Evolutionary conservation across 2,329 filamentous ascomycete species (phyloP).

Genomic region (Arachnomyces sp.): DNA sequence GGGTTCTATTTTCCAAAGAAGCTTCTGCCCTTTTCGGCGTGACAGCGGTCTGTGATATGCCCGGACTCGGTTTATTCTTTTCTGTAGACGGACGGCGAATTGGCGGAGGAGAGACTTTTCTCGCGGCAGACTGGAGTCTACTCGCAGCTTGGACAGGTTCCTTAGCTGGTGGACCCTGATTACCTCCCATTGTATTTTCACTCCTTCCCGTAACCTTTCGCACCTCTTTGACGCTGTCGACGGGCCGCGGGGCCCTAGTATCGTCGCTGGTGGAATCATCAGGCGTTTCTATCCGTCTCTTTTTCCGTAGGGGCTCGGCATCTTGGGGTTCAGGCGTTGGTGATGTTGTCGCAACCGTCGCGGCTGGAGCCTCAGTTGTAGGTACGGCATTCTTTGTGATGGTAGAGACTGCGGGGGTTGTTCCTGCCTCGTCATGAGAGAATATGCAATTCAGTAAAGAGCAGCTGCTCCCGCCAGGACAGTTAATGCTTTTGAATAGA

Average conservation of each 20-base stretch:
- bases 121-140: background rate
- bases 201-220: background rate
- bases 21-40: background rate
- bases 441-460: conserved; percentile 52
- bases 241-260: too few species aligned
- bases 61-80: background rate
- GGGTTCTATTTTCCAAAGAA: background rate
- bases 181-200: too few species aligned
- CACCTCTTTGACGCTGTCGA: background rate
- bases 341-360: background rate
- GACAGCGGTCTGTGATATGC: background rate
- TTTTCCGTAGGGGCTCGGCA: conserved; percentile 24
- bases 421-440: conserved; percentile 36
- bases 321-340: background rate
- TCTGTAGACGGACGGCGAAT: background rate
- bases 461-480: conserved; percentile 46
- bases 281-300: conserved; percentile 12
- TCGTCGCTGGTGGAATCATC: too few species aligned
- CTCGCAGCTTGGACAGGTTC: background rate
- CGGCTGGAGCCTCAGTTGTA: background rate
- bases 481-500: conserved; percentile 47
- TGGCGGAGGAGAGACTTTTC: conserved; percentile 6
- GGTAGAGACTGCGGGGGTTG: conserved; percentile 1
- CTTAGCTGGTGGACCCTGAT: too few species aligned
- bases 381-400: conserved; percentile 15